Percentiles rank a stretch among this genome's conserved stretches.
Conservation (phyloP, 2,329 filamentous ascomycete genomes). For the Dryadomyces sulphureus region DNA sequence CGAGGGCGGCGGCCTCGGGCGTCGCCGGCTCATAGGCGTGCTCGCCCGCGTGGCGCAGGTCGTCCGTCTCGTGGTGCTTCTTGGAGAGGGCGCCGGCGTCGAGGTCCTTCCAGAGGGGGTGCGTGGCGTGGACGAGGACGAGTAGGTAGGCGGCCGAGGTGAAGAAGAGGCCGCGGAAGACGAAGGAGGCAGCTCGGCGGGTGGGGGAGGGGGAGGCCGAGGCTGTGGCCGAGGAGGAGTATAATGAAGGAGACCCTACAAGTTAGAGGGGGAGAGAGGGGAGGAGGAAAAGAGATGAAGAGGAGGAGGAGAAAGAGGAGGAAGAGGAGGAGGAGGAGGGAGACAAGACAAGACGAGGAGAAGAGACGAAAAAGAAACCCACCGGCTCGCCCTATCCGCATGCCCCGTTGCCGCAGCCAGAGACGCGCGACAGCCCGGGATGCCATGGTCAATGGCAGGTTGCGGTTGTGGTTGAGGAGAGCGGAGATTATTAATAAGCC, state of each 20-base stretch:
- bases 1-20: slow-evolving; percentile 42
- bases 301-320: neutral
- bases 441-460: too few relatives aligned
- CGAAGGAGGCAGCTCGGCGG: slow-evolving; percentile 1
- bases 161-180: slow-evolving; percentile 3
- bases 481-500: too few relatives aligned
- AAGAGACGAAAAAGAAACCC: too few relatives aligned
- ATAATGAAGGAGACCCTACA: too few relatives aligned
- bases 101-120: neutral
- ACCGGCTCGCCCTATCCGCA: too few relatives aligned
- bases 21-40: slow-evolving; percentile 38
- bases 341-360: too few relatives aligned
- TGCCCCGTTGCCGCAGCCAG: too few relatives aligned
- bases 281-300: neutral
- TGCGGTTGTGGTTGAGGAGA: too few relatives aligned
- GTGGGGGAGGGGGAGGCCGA: neutral
- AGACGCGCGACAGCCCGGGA: too few relatives aligned
- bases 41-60: neutral
- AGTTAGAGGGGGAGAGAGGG: neutral
- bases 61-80: neutral
- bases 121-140: neutral
- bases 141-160: neutral
- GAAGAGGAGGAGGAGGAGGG: too few relatives aligned
- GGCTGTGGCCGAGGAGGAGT: neutral
- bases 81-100: neutral